These are phyloP conservation scores for Dactylellina sp. DNA, from an alignment of 2,329 filamentous ascomycete genomes.

Conservation along the genomic window DNA sequence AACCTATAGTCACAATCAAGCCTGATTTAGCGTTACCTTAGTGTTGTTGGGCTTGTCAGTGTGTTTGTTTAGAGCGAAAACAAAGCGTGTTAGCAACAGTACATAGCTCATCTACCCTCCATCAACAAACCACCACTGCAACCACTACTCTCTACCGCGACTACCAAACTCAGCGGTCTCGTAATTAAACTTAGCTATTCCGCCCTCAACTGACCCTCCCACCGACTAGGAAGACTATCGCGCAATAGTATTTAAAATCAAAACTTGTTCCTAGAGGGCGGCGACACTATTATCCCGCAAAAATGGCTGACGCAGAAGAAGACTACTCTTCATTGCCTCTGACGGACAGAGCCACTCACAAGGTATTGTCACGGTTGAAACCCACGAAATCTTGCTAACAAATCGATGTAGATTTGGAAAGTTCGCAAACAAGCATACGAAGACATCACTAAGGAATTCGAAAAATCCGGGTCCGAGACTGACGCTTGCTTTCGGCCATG, in stretches of 20 bases:
- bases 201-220: background rate
- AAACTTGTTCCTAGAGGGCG: background rate
- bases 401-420: conserved; percentile 78
- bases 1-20: too few relatives aligned
- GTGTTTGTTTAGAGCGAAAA: too few relatives aligned
- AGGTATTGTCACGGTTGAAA: conserved; percentile 67
- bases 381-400: conserved; percentile 37
- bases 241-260: background rate
- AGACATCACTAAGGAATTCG: conserved; percentile 87
- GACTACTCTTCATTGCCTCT: conserved; percentile 84
- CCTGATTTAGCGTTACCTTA: too few relatives aligned
- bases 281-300: background rate
- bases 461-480: conserved; percentile 83
- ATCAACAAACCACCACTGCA: background rate
- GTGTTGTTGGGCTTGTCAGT: too few relatives aligned
- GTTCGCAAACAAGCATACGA: conserved; percentile 95
- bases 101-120: too few relatives aligned
- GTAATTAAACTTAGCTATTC: too few relatives aligned
- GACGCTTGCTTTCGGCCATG: conserved; percentile 90
- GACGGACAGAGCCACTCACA: conserved; percentile 84
- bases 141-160: too few relatives aligned
- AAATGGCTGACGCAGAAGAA: conserved; percentile 84
- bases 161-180: too few relatives aligned
- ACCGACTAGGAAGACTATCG: conserved; percentile 4
- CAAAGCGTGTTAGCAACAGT: background rate